Base-by-base conservation (phyloP, 2,329 filamentous ascomycete genomes). In the Cadophora gregata region DNA sequence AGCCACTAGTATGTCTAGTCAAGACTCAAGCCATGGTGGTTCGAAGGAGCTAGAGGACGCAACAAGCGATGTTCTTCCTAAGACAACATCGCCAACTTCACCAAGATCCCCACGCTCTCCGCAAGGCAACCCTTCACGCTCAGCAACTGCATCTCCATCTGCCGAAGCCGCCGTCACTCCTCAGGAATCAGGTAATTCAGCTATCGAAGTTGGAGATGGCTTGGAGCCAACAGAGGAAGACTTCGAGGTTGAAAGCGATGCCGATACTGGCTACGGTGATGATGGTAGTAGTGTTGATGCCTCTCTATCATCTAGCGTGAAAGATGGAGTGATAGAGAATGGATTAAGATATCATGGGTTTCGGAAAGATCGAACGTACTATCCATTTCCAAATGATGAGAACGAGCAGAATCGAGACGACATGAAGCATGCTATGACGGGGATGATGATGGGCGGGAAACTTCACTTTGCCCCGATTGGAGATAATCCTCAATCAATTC, bases 391-490 rank as follows among this genome's bases (percentile, higher is more conserved):
- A 27, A 53, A 62, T 33, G 64, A 66, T 53, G 51, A 66, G 38
- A 19, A 29, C 8, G 64, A 66, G 14, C 50, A 62, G n/a, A 42
- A 66, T 29, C 27, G 59, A 45, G 60, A 59, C 33, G 66, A 70
- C 59, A 67, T 66, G 48, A 63, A 67, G 36, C 66, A 71, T 67
- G 62, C 66, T 29, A 59, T 71, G 59, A 66, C 62, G 27, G 21
- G 55, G 8, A 42, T 65, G 42, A 42, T 66, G 24, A 63, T 67
- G 29, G 65, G 59, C 9, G 64, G 61, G 2, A 67, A 65, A 42
- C 63, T 72, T n/a, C 64, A 65, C 48, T 61, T 68, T 24, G 69
- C 67, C 36, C 70, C 61, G 12, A 72, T 76, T 8, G 60, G 55
- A 25, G 72, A 72, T 12, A 69, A 72, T 4, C 70, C 72, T 6